phyloP scores from a whole-genome alignment of 75 land plant species.

The Picea sitchensis region DNA sequence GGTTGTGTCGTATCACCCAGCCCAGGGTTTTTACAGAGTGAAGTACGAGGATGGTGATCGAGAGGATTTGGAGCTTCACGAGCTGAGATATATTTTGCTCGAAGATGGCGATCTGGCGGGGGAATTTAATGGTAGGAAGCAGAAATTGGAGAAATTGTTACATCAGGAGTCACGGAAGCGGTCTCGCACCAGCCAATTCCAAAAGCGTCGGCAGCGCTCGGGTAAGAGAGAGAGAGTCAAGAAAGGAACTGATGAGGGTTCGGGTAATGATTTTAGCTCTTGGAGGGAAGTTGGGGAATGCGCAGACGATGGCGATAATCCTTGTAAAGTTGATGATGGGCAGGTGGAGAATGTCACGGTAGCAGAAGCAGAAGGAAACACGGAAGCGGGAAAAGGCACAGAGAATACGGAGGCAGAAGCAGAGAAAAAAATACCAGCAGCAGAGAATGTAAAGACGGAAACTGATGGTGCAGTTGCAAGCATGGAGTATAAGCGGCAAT shows the following conservation, averaged over 20 bases:
- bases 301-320: background rate
- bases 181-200: background rate
- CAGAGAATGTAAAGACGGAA: background rate
- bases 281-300: background rate
- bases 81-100: slow-evolving; percentile 22
- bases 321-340: background rate
- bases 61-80: slow-evolving; percentile 58
- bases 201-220: background rate
- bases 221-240: background rate
- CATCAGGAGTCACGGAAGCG: background rate
- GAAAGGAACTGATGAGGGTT: background rate
- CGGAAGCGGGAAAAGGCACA: background rate
- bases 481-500: background rate
- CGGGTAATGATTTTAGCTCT: background rate
- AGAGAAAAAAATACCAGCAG: background rate
- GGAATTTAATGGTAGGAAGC: slow-evolving; percentile 19
- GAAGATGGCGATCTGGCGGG: slow-evolving; percentile 12
- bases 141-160: slow-evolving; percentile 30
- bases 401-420: background rate
- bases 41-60: slow-evolving; percentile 66
- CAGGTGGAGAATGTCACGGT: background rate
- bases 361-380: background rate
- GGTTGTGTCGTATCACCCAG: slow-evolving; percentile 23
- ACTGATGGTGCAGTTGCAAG: background rate
- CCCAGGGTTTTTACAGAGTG: slow-evolving; percentile 41